These are phyloP conservation scores for Cryptosporidium andersoni DNA, from an alignment of 169 alveolate genomes.

Conservation along the genomic window DNA sequence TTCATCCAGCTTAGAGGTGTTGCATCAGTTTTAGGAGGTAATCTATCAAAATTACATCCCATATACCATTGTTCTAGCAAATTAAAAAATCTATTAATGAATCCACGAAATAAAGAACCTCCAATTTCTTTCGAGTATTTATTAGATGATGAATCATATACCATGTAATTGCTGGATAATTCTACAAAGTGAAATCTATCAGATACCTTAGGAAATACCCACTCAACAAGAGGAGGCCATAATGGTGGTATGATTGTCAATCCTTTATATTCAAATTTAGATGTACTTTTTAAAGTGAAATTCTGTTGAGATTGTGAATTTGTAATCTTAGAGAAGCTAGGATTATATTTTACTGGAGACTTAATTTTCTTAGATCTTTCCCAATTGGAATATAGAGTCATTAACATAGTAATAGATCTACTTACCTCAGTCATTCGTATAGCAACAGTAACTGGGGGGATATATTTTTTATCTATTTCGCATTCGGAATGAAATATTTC, in stretches of 20 bases:
- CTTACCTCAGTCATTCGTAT: constrained; percentile 64
- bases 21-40: constrained; percentile 68
- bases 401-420: constrained; percentile 35
- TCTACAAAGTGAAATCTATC: constrained; percentile 68
- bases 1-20: constrained; percentile 61
- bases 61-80: constrained; percentile 65
- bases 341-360: not conserved
- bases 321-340: not conserved
- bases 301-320: not conserved
- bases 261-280: constrained; percentile 47
- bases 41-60: constrained; percentile 68
- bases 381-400: constrained; percentile 47
- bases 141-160: not conserved
- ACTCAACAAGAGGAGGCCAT: constrained; percentile 70
- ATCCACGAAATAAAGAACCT: constrained; percentile 9
- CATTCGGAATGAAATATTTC: not conserved
- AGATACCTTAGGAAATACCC: constrained; percentile 65
- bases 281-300: not conserved
- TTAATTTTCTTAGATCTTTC: constrained; percentile 47
- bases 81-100: constrained; percentile 31
- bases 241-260: constrained; percentile 58
- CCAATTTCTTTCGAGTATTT: not conserved
- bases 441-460: constrained; percentile 47
- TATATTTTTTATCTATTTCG: not conserved
- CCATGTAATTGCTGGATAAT: constrained; percentile 34